Percentiles rank a stretch among this genome's conserved stretches.
Evolutionary conservation across 768 basidiomycete species (phyloP).

Genomic region (Fibroporia radiculosa): DNA sequence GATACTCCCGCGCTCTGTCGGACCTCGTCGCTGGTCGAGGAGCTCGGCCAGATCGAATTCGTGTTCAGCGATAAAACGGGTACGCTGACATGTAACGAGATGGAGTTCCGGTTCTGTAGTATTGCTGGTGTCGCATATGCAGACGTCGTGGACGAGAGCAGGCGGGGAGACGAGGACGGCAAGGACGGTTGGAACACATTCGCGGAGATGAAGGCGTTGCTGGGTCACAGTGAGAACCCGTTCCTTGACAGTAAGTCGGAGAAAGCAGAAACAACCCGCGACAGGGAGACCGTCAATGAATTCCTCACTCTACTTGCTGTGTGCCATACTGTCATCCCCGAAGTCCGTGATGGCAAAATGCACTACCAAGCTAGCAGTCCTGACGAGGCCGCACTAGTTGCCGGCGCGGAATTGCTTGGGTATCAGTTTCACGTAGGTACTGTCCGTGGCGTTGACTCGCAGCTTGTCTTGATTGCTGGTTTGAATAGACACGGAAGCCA

Average conservation of each 20-base stretch:
- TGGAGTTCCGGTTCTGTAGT: conserved; percentile 91
- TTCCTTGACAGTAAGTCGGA: conserved; percentile 40
- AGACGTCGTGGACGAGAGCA: conserved; percentile 83
- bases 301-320: conserved; percentile 59
- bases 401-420: conserved; percentile 86
- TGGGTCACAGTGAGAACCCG: conserved; percentile 42
- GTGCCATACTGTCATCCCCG: conserved; percentile 98
- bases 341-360: conserved; percentile 82
- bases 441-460: conserved; percentile 17
- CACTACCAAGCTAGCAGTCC: conserved; percentile 95
- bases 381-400: conserved; percentile 93
- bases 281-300: conserved; percentile 27
- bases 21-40: conserved; percentile 97
- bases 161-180: conserved; percentile 52
- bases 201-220: conserved; percentile 52
- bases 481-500: conserved; percentile 80
- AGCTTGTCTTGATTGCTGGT: conserved; percentile 5
- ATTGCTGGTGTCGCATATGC: conserved; percentile 88
- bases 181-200: conserved; percentile 72
- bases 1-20: conserved; percentile 96
- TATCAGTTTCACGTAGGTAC: conserved; percentile 86
- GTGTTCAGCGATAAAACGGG: conserved; percentile 95
- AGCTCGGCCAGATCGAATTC: conserved; percentile 96
- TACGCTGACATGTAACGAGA: conserved; percentile 94
- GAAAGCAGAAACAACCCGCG: conserved; percentile 23